A percentile compares a stretch with the other conserved stretches of the same genome.
Evolutionary conservation across 257 asterid genomes (phyloP).

Genomic region (Scutellaria galericulata): DNA sequence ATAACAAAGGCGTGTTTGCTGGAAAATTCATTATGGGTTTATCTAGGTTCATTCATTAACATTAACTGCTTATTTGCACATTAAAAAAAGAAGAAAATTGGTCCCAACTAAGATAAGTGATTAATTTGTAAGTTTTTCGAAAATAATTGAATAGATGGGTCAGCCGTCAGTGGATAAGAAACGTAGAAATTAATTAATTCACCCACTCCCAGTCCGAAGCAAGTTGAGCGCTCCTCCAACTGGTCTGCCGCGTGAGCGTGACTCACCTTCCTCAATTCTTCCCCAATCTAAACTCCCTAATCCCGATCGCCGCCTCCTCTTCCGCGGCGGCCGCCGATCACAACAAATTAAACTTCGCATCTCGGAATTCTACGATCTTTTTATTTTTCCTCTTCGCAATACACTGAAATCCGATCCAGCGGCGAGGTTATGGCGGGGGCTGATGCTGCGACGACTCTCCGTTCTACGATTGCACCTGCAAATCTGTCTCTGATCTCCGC

Average conservation of each 20-base stretch:
- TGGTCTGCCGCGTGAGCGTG: conserved; percentile 28
- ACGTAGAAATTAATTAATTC: conserved; percentile 7
- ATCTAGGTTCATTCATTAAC: too few species aligned
- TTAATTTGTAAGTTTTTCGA: too few species aligned
- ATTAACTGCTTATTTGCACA: too few species aligned
- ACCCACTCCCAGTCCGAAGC: conserved; percentile 31
- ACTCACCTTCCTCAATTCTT: conserved; percentile 36
- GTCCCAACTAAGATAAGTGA: too few species aligned
- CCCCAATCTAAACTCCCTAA: conserved; percentile 19
- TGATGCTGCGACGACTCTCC: conserved; percentile 77
- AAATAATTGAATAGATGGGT: too few species aligned
- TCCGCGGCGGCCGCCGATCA: conserved; percentile 30
- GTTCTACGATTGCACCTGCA: conserved; percentile 61
- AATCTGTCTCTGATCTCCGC: conserved; percentile 79
- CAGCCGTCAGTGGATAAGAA: not conserved
- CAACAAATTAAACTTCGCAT: not conserved
- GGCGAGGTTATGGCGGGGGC: conserved; percentile 63
- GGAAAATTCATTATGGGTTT: too few species aligned
- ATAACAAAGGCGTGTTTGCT: too few species aligned
- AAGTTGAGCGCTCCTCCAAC: conserved; percentile 13
- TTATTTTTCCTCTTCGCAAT: conserved; percentile 4
- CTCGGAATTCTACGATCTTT: not conserved
- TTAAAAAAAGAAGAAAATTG: too few species aligned
- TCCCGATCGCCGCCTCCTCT: conserved; percentile 35
- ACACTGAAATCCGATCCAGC: conserved; percentile 40